Conservation (phyloP, 345 rosid species). For the Gynandropsis gynandra region DNA sequence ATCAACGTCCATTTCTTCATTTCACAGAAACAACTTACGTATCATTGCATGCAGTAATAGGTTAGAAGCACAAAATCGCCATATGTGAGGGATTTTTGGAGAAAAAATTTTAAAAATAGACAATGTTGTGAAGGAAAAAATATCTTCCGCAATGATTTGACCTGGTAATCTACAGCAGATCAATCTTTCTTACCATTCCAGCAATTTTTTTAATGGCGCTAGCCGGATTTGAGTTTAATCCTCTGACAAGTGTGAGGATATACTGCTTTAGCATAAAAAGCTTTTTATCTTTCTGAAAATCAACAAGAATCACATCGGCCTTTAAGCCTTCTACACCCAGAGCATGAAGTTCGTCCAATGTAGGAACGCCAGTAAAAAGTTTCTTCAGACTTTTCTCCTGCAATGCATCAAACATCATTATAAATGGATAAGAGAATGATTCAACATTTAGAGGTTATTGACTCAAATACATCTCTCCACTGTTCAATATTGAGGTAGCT, state of each 20-base stretch:
- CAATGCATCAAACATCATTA: not conserved
- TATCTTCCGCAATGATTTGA: not conserved
- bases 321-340: slow-evolving; percentile 64
- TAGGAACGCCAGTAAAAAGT: slow-evolving; percentile 59
- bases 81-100: slow-evolving; percentile 1
- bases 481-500: slow-evolving; percentile 20
- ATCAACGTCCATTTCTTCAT: slow-evolving; percentile 14
- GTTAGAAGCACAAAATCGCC: slow-evolving; percentile 7
- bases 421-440: not conserved
- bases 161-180: slow-evolving; percentile 7
- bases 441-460: slow-evolving; percentile 1
- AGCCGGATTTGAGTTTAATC: slow-evolving; percentile 84
- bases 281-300: slow-evolving; percentile 77
- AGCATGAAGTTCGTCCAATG: slow-evolving; percentile 80
- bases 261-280: slow-evolving; percentile 80
- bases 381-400: slow-evolving; percentile 90
- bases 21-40: slow-evolving; percentile 13
- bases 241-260: slow-evolving; percentile 66
- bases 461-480: too few relatives aligned
- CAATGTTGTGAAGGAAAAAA: slow-evolving; percentile 6
- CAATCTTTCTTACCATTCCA: slow-evolving; percentile 60
- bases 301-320: slow-evolving; percentile 83
- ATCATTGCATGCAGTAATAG: slow-evolving; percentile 6
- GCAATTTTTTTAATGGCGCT: slow-evolving; percentile 85
- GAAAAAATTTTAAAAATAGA: slow-evolving; percentile 1